Evolutionary conservation across 768 basidiomycete species (phyloP), one percentile per base, ranked within the genome.

Genomic region (Leucocoprinus sp.): DNA sequence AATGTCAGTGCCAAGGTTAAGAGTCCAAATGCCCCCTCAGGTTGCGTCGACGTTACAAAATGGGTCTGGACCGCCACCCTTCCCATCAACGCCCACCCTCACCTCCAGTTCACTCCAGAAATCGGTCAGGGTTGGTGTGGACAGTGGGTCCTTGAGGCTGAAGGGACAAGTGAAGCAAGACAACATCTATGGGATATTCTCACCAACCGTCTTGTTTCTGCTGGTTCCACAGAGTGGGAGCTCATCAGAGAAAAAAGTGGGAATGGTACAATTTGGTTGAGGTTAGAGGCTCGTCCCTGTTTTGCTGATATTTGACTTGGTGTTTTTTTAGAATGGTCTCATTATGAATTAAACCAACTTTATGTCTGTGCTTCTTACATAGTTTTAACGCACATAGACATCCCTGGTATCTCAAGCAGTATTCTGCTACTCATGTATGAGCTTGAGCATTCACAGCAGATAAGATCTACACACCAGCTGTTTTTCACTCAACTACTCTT

Each of bases 81-180:
- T 52, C n/a, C n/a, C n/a, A n/a, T n/a, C n/a, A n/a, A n/a, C n/a
- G n/a, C n/a, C n/a, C n/a, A 31, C n/a, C 31, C 6, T 31, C 31
- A 31, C 14, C 31, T 14, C 23, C 17, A 14, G 15, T 11, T 28
- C 19, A 34, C 12, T 14, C 34, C 17, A 17, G 71, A 61, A 24
- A 63, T 82, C 18, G 80, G 82, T 9, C 73, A 75, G n/a, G 81
- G 79, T 4, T 84, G 87, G 80, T 66, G 71, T 24, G 82, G 82
- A 7, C 82, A 88, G 51, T 88, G 87, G 85, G 65, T 85, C 11
- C 65, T 89, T n/a, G 83, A 89, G 60, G 80, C 76, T 1, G 83
- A 85, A 43, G 87, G 85, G 1, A 89, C 85, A 14, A 67, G 62
- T 24, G 84, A 85, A 57, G 83, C 81, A 4, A 66, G 73, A 36